Percentiles rank a stretch among this genome's conserved stretches.
Conservation (phyloP, 2,329 filamentous ascomycete species). For the Seiridium cupressi region DNA sequence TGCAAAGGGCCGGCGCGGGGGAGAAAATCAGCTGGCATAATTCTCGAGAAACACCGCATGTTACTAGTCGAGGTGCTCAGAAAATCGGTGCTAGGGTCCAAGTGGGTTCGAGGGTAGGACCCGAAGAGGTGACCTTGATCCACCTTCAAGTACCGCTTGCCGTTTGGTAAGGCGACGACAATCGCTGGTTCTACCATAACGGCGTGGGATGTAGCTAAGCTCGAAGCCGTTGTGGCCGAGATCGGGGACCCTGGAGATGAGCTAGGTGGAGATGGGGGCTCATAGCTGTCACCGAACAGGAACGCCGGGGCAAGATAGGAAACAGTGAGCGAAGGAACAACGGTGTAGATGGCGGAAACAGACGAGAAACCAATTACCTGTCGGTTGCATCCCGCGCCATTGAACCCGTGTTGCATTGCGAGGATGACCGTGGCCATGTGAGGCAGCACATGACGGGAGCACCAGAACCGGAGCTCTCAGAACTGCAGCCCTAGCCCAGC, state of each 20-base stretch:
- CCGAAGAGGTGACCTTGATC: background rate
- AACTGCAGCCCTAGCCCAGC: background rate
- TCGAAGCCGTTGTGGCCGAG: constrained; percentile 1
- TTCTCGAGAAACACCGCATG: constrained; percentile 2
- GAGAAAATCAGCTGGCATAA: constrained; percentile 1
- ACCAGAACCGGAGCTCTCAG: background rate
- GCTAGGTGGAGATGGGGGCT: background rate
- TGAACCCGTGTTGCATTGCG: background rate
- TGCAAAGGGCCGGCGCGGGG: background rate
- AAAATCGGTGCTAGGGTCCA: constrained; percentile 4
- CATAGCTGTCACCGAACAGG: background rate
- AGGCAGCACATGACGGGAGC: background rate
- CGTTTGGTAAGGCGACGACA: too few species aligned
- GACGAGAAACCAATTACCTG: background rate
- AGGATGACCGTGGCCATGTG: background rate
- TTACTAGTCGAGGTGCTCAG: constrained; percentile 3
- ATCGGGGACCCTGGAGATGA: background rate
- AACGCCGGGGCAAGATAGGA: background rate
- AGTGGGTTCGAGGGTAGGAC: constrained; percentile 3
- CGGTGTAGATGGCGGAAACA: background rate
- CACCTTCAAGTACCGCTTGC: background rate
- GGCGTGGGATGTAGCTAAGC: background rate
- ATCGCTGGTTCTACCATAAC: background rate
- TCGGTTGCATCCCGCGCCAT: background rate
- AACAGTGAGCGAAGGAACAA: background rate